phyloP scores from a whole-genome alignment of 1,139 yeast species.

The Groenewaldozyma auringiensis region DNA sequence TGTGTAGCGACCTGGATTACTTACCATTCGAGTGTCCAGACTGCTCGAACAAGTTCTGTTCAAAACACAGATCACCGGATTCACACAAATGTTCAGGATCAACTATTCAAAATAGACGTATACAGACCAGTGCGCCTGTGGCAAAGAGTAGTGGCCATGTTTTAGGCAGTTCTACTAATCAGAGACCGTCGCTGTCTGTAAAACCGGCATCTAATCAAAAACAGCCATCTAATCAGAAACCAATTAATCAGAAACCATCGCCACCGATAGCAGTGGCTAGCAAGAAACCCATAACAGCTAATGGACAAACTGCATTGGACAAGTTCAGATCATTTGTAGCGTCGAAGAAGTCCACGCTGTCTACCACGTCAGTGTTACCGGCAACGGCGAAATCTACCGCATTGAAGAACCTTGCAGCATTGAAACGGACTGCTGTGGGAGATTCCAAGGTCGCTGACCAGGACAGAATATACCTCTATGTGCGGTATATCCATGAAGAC shows the following conservation, averaged over 20 bases:
- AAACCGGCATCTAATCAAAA: not conserved
- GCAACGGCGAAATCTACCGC: slow-evolving; percentile 6
- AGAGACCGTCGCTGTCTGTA: not conserved
- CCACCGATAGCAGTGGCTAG: not conserved
- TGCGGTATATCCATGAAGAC: slow-evolving; percentile 27
- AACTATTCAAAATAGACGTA: not conserved
- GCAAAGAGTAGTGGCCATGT: not conserved
- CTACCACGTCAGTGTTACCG: not conserved
- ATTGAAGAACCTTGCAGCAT: slow-evolving; percentile 33
- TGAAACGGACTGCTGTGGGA: slow-evolving; percentile 58
- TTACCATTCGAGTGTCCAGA: slow-evolving; percentile 50
- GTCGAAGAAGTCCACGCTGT: slow-evolving; percentile 10
- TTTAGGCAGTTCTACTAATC: not conserved
- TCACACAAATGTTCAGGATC: slow-evolving; percentile 37
- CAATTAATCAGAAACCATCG: not conserved
- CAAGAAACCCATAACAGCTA: not conserved
- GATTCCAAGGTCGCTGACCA: slow-evolving; percentile 46
- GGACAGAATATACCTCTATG: slow-evolving; percentile 60
- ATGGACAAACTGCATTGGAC: slow-evolving; percentile 10
- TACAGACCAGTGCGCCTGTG: not conserved
- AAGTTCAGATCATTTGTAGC: slow-evolving; percentile 16
- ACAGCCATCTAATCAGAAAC: not conserved
- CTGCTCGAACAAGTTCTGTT: slow-evolving; percentile 43
- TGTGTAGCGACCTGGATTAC: slow-evolving; percentile 48
- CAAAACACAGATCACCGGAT: slow-evolving; percentile 42